A percentile compares a stretch with the other conserved stretches of the same genome.
Conservation (phyloP, 371 early-diverging fungal genomes). For the Mucor ambiguus region DNA sequence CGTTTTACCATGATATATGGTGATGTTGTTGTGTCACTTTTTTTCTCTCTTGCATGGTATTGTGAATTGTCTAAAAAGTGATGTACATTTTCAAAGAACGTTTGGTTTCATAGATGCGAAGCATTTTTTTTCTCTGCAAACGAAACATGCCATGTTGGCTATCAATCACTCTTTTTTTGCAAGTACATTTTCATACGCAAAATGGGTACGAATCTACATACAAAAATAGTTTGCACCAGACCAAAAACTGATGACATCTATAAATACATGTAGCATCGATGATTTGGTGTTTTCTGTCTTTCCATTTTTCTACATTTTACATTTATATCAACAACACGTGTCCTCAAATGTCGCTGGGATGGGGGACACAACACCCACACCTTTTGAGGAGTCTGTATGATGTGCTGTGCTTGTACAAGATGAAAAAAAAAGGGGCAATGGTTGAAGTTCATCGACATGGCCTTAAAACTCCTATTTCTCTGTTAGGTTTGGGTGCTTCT, state of each 20-base stretch:
- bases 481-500: not conserved
- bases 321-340: conserved; percentile 4
- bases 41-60: not conserved
- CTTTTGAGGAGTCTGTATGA: not conserved
- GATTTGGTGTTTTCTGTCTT: not conserved
- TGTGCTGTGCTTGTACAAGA: not conserved
- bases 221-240: not conserved
- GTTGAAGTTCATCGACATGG: not conserved
- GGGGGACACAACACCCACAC: not conserved
- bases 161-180: not conserved
- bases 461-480: not conserved
- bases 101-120: not conserved
- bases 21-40: not conserved
- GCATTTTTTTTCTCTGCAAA: not conserved
- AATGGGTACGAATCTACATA: not conserved
- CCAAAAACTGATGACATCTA: not conserved
- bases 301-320: not conserved
- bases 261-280: not conserved
- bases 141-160: not conserved
- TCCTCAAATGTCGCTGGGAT: not conserved
- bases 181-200: not conserved
- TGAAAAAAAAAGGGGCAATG: not conserved
- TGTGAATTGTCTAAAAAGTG: not conserved
- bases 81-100: not conserved
- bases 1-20: not conserved